A percentile compares a stretch with the other conserved stretches of the same genome.
These are phyloP conservation scores for Termitomyces sp. DNA, from an alignment of 768 basidiomycete species.

Conservation along the genomic window DNA sequence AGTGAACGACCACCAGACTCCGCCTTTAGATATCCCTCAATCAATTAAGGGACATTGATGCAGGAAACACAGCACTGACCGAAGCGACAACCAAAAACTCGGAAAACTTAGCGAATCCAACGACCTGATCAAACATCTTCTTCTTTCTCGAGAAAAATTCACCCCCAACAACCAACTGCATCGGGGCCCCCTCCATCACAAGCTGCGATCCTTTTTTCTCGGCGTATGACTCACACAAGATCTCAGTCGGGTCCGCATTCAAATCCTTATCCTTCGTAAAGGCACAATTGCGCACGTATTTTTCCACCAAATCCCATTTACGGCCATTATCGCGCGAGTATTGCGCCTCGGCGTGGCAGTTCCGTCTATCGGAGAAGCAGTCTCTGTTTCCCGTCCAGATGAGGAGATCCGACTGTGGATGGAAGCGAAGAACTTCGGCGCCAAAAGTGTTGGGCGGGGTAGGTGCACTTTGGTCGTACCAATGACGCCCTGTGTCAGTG, in stretches of 20 bases:
- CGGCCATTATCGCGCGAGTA: slow-evolving; percentile 78
- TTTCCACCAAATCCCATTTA: slow-evolving; percentile 70
- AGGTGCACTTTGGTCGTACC: slow-evolving; percentile 58
- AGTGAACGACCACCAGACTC: slow-evolving; percentile 51
- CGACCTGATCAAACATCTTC: slow-evolving; percentile 80
- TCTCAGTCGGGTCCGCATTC: slow-evolving; percentile 78
- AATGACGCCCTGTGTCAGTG: slow-evolving; percentile 71
- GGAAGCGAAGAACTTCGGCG: slow-evolving; percentile 78
- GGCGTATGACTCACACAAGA: slow-evolving; percentile 86
- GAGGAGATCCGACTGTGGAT: slow-evolving; percentile 76
- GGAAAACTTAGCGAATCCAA: slow-evolving; percentile 95
- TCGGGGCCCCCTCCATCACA: slow-evolving; percentile 53
- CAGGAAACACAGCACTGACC: slow-evolving; percentile 38
- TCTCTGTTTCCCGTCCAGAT: slow-evolving; percentile 84
- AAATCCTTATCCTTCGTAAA: slow-evolving; percentile 85
- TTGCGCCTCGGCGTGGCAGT: slow-evolving; percentile 71
- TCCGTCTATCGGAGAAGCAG: slow-evolving; percentile 38
- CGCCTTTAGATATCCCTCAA: slow-evolving; percentile 29
- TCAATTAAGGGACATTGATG: not conserved
- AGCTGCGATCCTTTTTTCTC: slow-evolving; percentile 80
- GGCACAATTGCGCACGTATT: slow-evolving; percentile 85
- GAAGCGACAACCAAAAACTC: slow-evolving; percentile 90
- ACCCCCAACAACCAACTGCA: slow-evolving; percentile 75
- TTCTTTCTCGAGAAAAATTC: slow-evolving; percentile 68
- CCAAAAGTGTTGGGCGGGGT: slow-evolving; percentile 75